Base-by-base conservation (phyloP, 176 grass and related monocot genomes). In the Miscanthus lutarioriparius region DNA sequence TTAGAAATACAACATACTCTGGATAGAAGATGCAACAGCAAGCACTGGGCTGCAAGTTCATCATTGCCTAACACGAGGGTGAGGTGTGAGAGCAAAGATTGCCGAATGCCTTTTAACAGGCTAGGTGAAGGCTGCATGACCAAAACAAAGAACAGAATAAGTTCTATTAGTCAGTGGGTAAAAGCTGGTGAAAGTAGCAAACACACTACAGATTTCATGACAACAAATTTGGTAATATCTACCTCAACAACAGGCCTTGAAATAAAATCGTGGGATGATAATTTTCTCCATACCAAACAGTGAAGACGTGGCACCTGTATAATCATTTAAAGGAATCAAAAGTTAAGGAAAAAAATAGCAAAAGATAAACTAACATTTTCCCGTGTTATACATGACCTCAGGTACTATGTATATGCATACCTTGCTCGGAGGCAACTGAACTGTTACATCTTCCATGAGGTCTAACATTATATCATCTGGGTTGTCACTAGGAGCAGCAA, bases 1-100 rank as follows among this genome's bases (percentile, higher is more conserved):
- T 51, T 26, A 49, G 43, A 61, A 70, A 25, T 15, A 69, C 0
- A 37, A 45, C 75, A 10, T 94, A 99, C 96, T 75, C 87, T 94
- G 80, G 96, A 99, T 75, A 99, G 74, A 87, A 99, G 89, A 89
- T 99, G 93, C 87, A 99, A 84, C 10, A 99, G 84, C 70, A 99
- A 75, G 84, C 80, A 99, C 69, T 96, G 86, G 64, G 93, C 93
- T 62, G 93, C 93, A 58, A 98, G 67, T 67, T 72, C 87, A 86
- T 98, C 96, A 4, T 87, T 95, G 43, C 96, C 93, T 82, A 98
- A 51, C 77, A 84, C 41, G 30, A 78, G 70, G 67, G 85, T 92
- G 80, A 98, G 83, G 77, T 98, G 88, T 4, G 72, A 80, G 44
- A 98, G 78, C 49, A 98, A 86, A 87, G 91, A 98, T 53, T 95